Evolutionary conservation across 2,329 filamentous ascomycete genomes (phyloP), one percentile per base, ranked within the genome.

Genomic region (Sphaerostilbella broomeana): DNA sequence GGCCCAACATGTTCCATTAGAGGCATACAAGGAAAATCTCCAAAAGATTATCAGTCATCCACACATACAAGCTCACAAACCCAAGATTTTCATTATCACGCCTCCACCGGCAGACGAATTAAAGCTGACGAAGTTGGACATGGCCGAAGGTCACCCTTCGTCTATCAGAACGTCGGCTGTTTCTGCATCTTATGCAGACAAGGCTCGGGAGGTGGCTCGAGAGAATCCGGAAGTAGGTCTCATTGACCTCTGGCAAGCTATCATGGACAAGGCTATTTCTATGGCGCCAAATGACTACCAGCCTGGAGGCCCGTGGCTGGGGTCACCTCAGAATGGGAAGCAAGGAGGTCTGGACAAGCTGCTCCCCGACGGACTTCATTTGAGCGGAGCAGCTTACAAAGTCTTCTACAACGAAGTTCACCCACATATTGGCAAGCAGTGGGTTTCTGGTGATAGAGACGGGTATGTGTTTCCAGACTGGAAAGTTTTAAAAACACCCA

Each of bases 101-200:
- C 87, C 90, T 18, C 86, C 89, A 2, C 88, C 88, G 0, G 62
- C 94, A 35, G 84, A 95, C 52, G 82, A 94, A 62, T 80, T 86
- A 57, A 75, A 80, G 44, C 63, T 76, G 25, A 67, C 68, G 37
- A 56, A 56, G 45, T 59, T 70, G 22, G 73, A 77, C 54, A 54
- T 65, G 13, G 62, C 53, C 2, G 60, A 65, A 44, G 74, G 74
- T 8, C 69, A 67, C 46, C 52, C 58, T 6, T 55, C 61, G 38
- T 56, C 55, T 27, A 67, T 59, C 40, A 72, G 68, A 51, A 65
- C 63, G 33, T 67, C 69, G 13, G 65, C 61, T 49, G 67, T 68
- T 49, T 71, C 63, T 53, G 66, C 75, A 35, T 49, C 72, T 67
- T 67, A 85, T 68, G 58, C 86, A 61, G 52, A 75, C 61, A 52